Percentiles rank a stretch among this genome's conserved stretches.
Evolutionary conservation across 1,284 basidiomycete species (phyloP).

Genomic region (Porogramme epimiltina): DNA sequence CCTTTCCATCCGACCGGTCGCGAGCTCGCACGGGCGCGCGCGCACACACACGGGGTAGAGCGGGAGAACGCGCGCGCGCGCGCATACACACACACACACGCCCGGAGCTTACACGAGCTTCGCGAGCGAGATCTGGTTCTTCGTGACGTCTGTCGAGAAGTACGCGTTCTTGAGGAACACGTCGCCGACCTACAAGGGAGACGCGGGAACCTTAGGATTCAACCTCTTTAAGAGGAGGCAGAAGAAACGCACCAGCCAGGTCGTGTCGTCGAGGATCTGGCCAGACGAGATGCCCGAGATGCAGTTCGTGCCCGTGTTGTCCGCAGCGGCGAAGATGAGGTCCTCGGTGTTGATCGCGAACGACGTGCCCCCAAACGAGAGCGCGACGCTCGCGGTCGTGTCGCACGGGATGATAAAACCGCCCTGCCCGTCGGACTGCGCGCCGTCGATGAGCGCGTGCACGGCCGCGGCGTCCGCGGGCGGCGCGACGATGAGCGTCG

Average conservation of each 20-base stretch:
- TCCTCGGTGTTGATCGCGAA: slow-evolving; percentile 75
- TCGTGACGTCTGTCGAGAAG: slow-evolving; percentile 70
- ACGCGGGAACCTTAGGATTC: neutral
- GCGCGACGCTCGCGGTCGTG: slow-evolving; percentile 60
- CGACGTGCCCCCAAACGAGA: slow-evolving; percentile 64
- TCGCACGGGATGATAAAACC: slow-evolving; percentile 82
- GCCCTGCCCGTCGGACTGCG: slow-evolving; percentile 59
- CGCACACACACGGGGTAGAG: neutral
- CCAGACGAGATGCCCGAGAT: slow-evolving; percentile 75
- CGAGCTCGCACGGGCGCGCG: too few species aligned
- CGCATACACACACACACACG: neutral
- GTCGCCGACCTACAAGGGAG: slow-evolving; percentile 53
- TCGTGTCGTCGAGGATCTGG: slow-evolving; percentile 56
- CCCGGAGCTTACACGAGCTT: slow-evolving; percentile 29
- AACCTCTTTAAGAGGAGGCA: neutral
- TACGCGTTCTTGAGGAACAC: slow-evolving; percentile 82
- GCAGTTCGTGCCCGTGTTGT: slow-evolving; percentile 73
- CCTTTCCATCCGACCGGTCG: too few species aligned
- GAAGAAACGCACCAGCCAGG: slow-evolving; percentile 66
- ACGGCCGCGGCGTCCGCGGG: slow-evolving; percentile 58
- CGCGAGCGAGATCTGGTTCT: slow-evolving; percentile 74
- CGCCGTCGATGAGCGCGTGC: slow-evolving; percentile 64
- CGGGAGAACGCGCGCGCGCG: neutral
- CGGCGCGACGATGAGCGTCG: slow-evolving; percentile 68
- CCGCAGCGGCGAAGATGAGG: slow-evolving; percentile 68